These are phyloP conservation scores for Neofusicoccum umdonicola DNA, from an alignment of 2,329 filamentous ascomycete genomes.

Conservation along the genomic window DNA sequence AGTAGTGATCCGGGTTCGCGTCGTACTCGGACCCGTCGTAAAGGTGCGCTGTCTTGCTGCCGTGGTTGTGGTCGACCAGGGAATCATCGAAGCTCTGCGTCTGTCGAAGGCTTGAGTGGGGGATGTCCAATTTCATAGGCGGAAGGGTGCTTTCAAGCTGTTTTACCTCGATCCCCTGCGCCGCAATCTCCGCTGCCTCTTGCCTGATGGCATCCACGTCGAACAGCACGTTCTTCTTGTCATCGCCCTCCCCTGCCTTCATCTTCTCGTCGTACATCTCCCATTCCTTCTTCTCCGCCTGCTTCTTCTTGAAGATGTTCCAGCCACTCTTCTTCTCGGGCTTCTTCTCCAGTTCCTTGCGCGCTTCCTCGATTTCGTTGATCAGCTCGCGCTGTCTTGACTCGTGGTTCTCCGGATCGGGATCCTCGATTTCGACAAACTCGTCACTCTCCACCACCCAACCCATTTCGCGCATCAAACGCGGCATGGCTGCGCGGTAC, in stretches of 20 bases:
- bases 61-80: conserved; percentile 22
- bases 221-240: conserved; percentile 69
- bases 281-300: conserved; percentile 82
- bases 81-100: conserved; percentile 41
- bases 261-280: conserved; percentile 80
- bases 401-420: conserved; percentile 89
- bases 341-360: conserved; percentile 79
- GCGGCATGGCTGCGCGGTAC: conserved; percentile 89
- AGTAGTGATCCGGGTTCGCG: conserved; percentile 19
- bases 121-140: conserved; percentile 71
- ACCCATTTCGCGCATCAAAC: conserved; percentile 78
- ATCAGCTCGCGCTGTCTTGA: conserved; percentile 89
- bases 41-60: conserved; percentile 21
- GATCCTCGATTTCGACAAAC: conserved; percentile 94
- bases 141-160: conserved; percentile 87
- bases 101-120: conserved; percentile 32
- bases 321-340: conserved; percentile 67
- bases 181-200: conserved; percentile 69
- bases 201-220: conserved; percentile 87
- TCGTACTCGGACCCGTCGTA: conserved; percentile 38
- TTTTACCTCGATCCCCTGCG: conserved; percentile 67
- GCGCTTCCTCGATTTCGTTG: conserved; percentile 92
- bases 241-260: conserved; percentile 47
- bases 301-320: conserved; percentile 78
- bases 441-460: conserved; percentile 92